phyloP scores from a whole-genome alignment of 2,329 filamentous ascomycete species.

The Microdochium bolleyi region DNA sequence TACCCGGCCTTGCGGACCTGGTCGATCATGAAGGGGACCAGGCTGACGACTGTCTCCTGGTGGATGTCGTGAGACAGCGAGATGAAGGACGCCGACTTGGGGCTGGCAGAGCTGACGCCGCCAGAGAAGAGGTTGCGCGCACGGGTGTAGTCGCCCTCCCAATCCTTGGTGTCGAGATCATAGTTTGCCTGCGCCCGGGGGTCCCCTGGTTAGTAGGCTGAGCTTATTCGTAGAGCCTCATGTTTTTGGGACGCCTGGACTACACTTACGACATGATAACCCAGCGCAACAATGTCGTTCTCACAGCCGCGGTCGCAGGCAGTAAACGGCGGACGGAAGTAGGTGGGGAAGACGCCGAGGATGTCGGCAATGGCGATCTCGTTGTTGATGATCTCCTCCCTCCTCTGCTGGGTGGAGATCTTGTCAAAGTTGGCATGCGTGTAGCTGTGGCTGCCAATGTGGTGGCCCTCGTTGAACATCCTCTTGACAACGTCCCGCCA shows the following conservation, averaged over 20 bases:
- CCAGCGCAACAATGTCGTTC: slow-evolving; percentile 15
- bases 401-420: slow-evolving; percentile 22
- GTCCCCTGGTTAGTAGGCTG: background rate
- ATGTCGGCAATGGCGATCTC: slow-evolving; percentile 35
- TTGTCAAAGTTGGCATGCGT: slow-evolving; percentile 31
- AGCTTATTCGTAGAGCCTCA: background rate
- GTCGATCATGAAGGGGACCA: slow-evolving; percentile 32
- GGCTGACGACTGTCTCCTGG: slow-evolving; percentile 19
- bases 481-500: slow-evolving; percentile 31
- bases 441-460: slow-evolving; percentile 40
- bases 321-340: slow-evolving; percentile 30
- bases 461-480: slow-evolving; percentile 36
- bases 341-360: slow-evolving; percentile 34
- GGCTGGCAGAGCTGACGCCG: slow-evolving; percentile 29
- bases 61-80: slow-evolving; percentile 35
- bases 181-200: slow-evolving; percentile 24
- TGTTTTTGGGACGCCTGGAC: too few species aligned
- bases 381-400: slow-evolving; percentile 32
- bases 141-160: slow-evolving; percentile 28
- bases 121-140: slow-evolving; percentile 33
- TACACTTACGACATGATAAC: slow-evolving; percentile 23
- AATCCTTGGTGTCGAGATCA: slow-evolving; percentile 42
- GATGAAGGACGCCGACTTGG: slow-evolving; percentile 27
- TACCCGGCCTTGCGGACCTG: slow-evolving; percentile 31
- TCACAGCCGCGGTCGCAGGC: slow-evolving; percentile 14